A percentile compares a stretch with the other conserved stretches of the same genome.
Evolutionary conservation across 352 stramenopile genomes (phyloP).

Genomic region (Phytophthora pseudosyringae): DNA sequence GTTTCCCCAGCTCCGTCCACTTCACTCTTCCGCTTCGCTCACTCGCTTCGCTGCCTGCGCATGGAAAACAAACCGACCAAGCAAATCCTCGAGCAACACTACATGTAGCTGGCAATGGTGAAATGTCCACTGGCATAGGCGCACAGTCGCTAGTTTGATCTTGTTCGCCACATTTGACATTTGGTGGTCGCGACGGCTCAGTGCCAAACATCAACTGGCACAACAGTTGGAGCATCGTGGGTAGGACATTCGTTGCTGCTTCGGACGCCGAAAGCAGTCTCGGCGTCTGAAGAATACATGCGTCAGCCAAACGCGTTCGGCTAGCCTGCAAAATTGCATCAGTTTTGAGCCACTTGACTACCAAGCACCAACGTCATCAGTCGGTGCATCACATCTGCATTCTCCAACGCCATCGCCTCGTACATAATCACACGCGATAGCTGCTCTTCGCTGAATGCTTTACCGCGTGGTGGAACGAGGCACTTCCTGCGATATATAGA

Average conservation of each 20-base stretch:
- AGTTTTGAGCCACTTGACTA: constrained; percentile 55
- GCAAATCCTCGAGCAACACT: constrained; percentile 48
- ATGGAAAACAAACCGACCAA: no score
- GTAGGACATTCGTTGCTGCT: constrained; percentile 59
- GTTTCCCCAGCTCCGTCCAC: no score
- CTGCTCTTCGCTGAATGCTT: constrained; percentile 74
- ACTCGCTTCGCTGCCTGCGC: no score
- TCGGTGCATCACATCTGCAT: constrained; percentile 38
- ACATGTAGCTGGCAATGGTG: constrained; percentile 52
- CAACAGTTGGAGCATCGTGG: constrained; percentile 74
- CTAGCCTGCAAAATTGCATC: constrained; percentile 55
- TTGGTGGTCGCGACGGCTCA: constrained; percentile 50
- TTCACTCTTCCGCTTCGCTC: no score
- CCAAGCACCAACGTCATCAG: constrained; percentile 69
- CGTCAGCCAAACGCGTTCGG: constrained; percentile 56
- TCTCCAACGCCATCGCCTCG: constrained; percentile 54
- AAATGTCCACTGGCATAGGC: constrained; percentile 69
- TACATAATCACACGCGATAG: constrained; percentile 68
- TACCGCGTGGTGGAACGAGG: constrained; percentile 70
- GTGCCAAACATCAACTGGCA: constrained; percentile 82
- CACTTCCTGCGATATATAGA: constrained; percentile 66
- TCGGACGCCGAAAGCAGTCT: constrained; percentile 59
- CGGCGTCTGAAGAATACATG: constrained; percentile 63
- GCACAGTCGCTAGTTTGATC: constrained; percentile 67
- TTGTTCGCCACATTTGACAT: constrained; percentile 63